These are phyloP conservation scores for Flaveria brownii DNA, from an alignment of 129 eudicot species.

Conservation along the genomic window DNA sequence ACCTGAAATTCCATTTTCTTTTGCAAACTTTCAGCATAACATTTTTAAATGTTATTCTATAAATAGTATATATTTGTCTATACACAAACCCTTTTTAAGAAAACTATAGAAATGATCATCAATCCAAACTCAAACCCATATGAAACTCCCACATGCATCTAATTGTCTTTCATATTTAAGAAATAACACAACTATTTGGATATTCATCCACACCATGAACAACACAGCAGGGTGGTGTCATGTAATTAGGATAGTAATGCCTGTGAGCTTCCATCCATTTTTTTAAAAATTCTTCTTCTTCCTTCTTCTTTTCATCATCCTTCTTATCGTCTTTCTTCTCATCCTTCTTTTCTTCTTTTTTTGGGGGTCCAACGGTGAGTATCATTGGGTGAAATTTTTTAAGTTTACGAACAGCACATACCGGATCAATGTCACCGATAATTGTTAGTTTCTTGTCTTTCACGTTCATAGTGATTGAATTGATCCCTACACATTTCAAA, in stretches of 20 bases:
- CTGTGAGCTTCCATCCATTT: not conserved
- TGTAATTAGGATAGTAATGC: constrained; percentile 5
- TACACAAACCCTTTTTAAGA: not conserved
- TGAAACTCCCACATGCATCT: not conserved
- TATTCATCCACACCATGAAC: constrained; percentile 23
- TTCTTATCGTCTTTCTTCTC: constrained; percentile 13
- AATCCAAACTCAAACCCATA: constrained; percentile 1
- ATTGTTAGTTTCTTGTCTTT: constrained; percentile 46
- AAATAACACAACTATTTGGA: constrained; percentile 39
- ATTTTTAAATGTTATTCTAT: not conserved
- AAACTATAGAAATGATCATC: not conserved
- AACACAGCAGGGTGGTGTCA: constrained; percentile 21
- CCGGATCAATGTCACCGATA: constrained; percentile 46
- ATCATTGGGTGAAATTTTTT: constrained; percentile 37
- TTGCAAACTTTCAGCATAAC: not conserved
- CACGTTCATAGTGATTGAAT: constrained; percentile 41
- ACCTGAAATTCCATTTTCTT: not conserved
- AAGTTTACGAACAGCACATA: constrained; percentile 23
- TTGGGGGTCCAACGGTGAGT: constrained; percentile 46
- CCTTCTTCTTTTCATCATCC: constrained; percentile 1
- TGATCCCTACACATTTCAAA: constrained; percentile 33
- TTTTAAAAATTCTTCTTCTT: not conserved
- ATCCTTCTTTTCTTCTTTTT: constrained; percentile 27
- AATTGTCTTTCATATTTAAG: not conserved
- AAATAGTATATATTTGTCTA: not conserved